Evolutionary conservation across 768 basidiomycete genomes (phyloP).

Genomic region (Mycena albidolilacea): DNA sequence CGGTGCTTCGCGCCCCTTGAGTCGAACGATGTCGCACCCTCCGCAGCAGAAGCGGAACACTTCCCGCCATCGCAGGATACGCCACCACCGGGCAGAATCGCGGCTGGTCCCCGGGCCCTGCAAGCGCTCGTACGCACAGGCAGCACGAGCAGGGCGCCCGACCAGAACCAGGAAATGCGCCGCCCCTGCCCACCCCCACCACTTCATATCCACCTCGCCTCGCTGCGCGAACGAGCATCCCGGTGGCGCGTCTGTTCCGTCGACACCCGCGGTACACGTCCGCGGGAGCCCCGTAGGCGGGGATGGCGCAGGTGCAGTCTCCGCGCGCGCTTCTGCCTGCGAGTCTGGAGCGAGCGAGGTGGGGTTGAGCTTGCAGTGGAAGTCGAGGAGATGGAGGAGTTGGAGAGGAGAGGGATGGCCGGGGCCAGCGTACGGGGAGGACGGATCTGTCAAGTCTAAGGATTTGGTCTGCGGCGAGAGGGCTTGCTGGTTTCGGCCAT

Average conservation of each 20-base stretch:
- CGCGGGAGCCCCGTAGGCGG: conserved; percentile 26
- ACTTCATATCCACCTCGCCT: not conserved
- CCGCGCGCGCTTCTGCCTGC: conserved; percentile 30
- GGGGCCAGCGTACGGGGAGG: not conserved
- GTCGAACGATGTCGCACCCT: not conserved
- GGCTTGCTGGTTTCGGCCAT: not conserved
- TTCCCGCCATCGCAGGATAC: conserved; percentile 9
- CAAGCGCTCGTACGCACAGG: conserved; percentile 17
- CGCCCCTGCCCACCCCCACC: conserved; percentile 8
- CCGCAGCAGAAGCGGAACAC: not conserved
- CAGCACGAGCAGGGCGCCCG: not conserved
- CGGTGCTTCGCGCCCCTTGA: conserved; percentile 3
- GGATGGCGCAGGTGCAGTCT: conserved; percentile 30
- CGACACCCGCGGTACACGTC: conserved; percentile 15
- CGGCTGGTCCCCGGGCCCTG: conserved; percentile 5
- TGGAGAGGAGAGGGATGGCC: not conserved
- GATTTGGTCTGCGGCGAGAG: conserved; percentile 12
- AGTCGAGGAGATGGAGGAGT: too few species aligned
- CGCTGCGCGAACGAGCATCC: conserved; percentile 13
- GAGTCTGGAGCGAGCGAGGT: too few species aligned
- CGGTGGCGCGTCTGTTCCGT: not conserved
- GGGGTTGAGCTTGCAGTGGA: too few species aligned
- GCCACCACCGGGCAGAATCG: not conserved
- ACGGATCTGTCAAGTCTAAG: conserved; percentile 6
- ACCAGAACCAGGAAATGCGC: conserved; percentile 6